Evolutionary conservation across 345 rosid genomes (phyloP), one percentile per base, ranked within the genome.

Genomic region (Syzygium grande): DNA sequence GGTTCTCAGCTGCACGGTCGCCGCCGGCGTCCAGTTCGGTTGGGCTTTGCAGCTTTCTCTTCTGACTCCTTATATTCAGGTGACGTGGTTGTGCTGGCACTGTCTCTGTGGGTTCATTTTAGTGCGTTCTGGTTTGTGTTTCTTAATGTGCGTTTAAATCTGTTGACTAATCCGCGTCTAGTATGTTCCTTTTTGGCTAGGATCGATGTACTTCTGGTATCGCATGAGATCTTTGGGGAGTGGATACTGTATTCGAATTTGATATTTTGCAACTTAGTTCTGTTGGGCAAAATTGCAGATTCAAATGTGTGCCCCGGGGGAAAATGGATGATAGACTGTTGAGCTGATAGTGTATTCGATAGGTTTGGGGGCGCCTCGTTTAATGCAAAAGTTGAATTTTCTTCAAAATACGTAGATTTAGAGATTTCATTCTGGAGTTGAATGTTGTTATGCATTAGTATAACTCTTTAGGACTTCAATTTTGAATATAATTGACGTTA

Each of bases 11-110:
- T 98, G 99, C 85, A 96, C 98, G 84, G 94, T 98, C 34, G 98
- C 99, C 61, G 98, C 98, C 52, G 99, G 99, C 29, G 99, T 96
- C 84, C 99, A 97, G 78, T 98, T 94, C 88, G 99, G 99, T n/a
- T 98, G 99, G 99, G 98, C 99, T 87, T 92, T 98, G 94, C 99
- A 98, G 88, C 97, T 97, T 19, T 98, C 98, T 87, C 97, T 97
- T 7, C 90, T 98, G 85, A 97, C 99, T 88, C 99, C 99, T 59
- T 98, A 97, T 88, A 95, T 98, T 86, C 98, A 98, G 99, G 99
- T 94, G 22, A 43, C 46, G 34, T 49, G 79, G 41, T 80, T 83
- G 49, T n/a, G 34, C 85, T 29, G 27, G n/a, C 52, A 34, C 80
- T 19, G 46, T 73, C 7, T 34, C 25, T 22, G 49, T 1, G 25